Percentiles rank a stretch among this genome's conserved stretches.
Conservation (phyloP, 2,329 filamentous ascomycete species). For the Ambrosiella xylebori region DNA sequence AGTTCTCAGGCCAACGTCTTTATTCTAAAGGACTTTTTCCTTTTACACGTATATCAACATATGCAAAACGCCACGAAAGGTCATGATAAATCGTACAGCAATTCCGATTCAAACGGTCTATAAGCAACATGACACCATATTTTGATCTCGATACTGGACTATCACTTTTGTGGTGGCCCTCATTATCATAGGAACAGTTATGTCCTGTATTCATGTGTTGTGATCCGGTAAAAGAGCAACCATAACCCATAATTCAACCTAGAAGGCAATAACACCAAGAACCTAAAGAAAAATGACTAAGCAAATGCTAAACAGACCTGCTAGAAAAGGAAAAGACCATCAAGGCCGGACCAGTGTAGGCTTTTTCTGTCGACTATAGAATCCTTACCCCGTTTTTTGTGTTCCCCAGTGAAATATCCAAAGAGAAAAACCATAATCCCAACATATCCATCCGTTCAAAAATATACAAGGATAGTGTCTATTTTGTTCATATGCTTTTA, state of each 20-base stretch:
- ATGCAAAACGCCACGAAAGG: not conserved
- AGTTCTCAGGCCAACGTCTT: not conserved
- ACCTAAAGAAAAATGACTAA: not conserved
- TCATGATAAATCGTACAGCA: not conserved
- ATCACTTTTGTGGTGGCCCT: not conserved
- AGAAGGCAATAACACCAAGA: not conserved
- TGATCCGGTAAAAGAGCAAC: slow-evolving; percentile 3
- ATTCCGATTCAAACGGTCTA: not conserved
- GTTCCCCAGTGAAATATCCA: not conserved
- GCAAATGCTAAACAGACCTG: not conserved
- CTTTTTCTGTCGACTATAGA: not conserved
- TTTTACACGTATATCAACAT: not conserved
- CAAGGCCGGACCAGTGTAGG: not conserved
- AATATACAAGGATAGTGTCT: not conserved
- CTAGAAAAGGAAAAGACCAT: not conserved
- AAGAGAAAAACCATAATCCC: slow-evolving; percentile 1
- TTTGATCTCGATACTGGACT: not conserved
- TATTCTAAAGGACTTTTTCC: not conserved
- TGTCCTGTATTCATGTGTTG: slow-evolving; percentile 4
- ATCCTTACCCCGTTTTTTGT: not conserved
- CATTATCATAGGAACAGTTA: slow-evolving; percentile 1
- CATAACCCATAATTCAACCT: slow-evolving; percentile 3
- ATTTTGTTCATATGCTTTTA: slow-evolving; percentile 4
- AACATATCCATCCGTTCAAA: not conserved
- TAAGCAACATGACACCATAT: not conserved